These are phyloP conservation scores for Boletus sp. DNA, from an alignment of 768 basidiomycete species.

Conservation along the genomic window DNA sequence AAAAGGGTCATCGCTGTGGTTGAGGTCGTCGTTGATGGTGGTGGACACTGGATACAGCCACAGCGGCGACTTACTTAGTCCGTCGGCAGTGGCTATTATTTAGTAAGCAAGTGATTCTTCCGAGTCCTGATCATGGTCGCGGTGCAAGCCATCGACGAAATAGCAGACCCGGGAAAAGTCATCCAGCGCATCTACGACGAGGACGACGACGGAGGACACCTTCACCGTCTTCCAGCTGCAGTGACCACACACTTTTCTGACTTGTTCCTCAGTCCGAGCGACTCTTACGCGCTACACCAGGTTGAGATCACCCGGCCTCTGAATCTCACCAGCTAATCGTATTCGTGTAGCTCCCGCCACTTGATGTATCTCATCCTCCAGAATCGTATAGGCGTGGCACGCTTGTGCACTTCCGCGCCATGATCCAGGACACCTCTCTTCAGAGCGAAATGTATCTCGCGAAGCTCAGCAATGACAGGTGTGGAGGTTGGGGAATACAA, in stretches of 20 bases:
- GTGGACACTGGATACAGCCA: constrained; percentile 7
- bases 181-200: constrained; percentile 48
- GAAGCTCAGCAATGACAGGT: constrained; percentile 37
- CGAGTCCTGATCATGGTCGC: constrained; percentile 52
- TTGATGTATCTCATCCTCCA: constrained; percentile 49
- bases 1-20: constrained; percentile 52
- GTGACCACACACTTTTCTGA: constrained; percentile 49
- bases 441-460: constrained; percentile 74
- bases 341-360: constrained; percentile 52
- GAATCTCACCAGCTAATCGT: neutral
- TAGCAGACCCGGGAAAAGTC: constrained; percentile 47
- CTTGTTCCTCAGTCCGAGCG: constrained; percentile 38
- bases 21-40: constrained; percentile 12
- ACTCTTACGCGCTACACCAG: constrained; percentile 28
- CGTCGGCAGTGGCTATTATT: neutral
- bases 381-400: constrained; percentile 48
- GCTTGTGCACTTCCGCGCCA: constrained; percentile 70
- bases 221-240: constrained; percentile 35
- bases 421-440: constrained; percentile 81
- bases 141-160: constrained; percentile 45
- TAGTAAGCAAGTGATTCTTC: constrained; percentile 8
- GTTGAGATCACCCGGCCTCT: constrained; percentile 15
- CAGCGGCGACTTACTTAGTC: neutral
- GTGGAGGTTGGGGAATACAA: constrained; percentile 76
- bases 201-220: constrained; percentile 7